Conservation (phyloP, 164 flowering plant genomes). For the Sedum album region DNA sequence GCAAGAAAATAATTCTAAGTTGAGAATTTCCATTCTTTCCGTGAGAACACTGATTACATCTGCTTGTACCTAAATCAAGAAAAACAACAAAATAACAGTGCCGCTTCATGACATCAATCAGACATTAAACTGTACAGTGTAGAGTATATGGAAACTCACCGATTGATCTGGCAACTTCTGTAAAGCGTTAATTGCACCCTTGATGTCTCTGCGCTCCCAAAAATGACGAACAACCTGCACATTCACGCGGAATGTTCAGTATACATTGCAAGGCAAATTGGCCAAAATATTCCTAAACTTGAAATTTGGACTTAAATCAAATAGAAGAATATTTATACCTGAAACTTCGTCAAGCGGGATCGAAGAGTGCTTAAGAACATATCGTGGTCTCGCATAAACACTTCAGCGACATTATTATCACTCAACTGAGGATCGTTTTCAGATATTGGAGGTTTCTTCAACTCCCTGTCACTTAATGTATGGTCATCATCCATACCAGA, state of each 20-base stretch:
- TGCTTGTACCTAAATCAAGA: conserved; percentile 68
- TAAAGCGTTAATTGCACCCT: conserved; percentile 68
- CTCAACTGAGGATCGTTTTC: conserved; percentile 22
- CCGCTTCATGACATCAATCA: neutral
- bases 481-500: neutral
- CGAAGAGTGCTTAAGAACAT: conserved; percentile 51
- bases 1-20: conserved; percentile 63
- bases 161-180: conserved; percentile 78
- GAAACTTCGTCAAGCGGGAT: conserved; percentile 79
- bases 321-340: conserved; percentile 49
- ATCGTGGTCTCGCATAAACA: conserved; percentile 66
- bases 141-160: conserved; percentile 39
- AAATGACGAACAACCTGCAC: conserved; percentile 77
- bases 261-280: neutral
- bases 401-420: conserved; percentile 37
- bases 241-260: neutral
- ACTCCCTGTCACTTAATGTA: neutral
- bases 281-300: neutral
- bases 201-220: conserved; percentile 70
- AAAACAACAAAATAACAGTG: neutral
- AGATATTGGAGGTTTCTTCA: too few relatives aligned
- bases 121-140: neutral
- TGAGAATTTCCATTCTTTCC: conserved; percentile 65
- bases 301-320: too few relatives aligned
- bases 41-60: conserved; percentile 69